A percentile compares a stretch with the other conserved stretches of the same genome.
phyloP scores from a whole-genome alignment of 2,329 filamentous ascomycete species.

The Aspergillus jensenii region DNA sequence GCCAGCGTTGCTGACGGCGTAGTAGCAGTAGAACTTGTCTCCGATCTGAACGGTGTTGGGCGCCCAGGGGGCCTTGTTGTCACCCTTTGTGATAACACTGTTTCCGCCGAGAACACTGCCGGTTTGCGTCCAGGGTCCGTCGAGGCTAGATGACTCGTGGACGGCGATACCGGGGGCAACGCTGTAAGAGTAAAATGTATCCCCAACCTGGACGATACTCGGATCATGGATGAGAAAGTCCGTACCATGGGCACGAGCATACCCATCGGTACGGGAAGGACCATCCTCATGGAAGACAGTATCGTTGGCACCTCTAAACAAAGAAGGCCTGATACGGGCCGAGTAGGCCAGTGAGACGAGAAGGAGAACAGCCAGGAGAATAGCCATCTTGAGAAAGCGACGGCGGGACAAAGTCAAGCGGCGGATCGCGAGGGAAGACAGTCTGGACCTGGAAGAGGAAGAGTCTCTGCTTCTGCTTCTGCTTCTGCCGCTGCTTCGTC shows the following conservation, averaged over 20 bases:
- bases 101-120: constrained; percentile 22
- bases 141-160: constrained; percentile 26
- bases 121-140: constrained; percentile 29
- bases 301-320: neutral
- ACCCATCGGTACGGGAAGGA: neutral
- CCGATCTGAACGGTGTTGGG: constrained; percentile 61
- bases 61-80: constrained; percentile 48
- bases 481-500: no score
- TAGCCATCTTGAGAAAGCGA: constrained; percentile 11
- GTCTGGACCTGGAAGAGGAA: neutral
- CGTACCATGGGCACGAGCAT: constrained; percentile 10
- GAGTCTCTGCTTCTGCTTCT: no score
- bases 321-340: neutral
- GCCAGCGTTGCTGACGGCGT: constrained; percentile 62
- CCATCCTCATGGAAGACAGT: neutral
- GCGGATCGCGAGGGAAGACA: neutral
- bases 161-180: constrained; percentile 34
- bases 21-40: constrained; percentile 63
- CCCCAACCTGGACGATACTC: constrained; percentile 27
- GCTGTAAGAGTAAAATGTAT: constrained; percentile 33
- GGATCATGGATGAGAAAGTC: constrained; percentile 33
- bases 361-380: neutral
- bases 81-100: constrained; percentile 35
- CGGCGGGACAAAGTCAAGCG: neutral
- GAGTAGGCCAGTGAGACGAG: constrained; percentile 1